phyloP scores from a whole-genome alignment of 306 rosid species.

The Citrullus mucosospermus region DNA sequence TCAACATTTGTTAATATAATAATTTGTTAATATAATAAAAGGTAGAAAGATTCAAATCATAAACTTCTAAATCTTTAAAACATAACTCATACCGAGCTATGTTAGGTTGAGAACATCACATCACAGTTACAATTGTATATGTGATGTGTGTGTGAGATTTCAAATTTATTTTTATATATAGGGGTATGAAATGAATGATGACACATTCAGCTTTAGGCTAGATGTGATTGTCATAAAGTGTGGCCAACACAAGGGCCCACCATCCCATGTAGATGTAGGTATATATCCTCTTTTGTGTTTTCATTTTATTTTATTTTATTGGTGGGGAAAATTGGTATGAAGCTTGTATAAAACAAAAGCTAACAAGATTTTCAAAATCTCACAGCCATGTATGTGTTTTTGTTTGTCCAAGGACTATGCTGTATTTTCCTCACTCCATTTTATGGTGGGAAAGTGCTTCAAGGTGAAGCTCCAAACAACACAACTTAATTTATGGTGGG shows the following conservation, averaged over 20 bases:
- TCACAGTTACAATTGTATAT: too few relatives aligned
- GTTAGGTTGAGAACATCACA: too few relatives aligned
- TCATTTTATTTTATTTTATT: neutral
- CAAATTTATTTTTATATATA: neutral
- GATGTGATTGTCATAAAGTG: slow-evolving; percentile 3
- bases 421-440: neutral
- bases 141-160: too few relatives aligned
- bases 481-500: neutral
- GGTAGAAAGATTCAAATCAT: too few relatives aligned
- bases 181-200: neutral
- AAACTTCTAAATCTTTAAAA: too few relatives aligned
- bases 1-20: too few relatives aligned
- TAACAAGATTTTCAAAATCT: neutral
- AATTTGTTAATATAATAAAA: too few relatives aligned
- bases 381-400: neutral
- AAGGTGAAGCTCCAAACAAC: neutral
- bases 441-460: neutral
- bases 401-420: neutral
- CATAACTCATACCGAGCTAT: too few relatives aligned
- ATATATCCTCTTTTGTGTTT: neutral
- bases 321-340: neutral
- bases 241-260: slow-evolving; percentile 8
- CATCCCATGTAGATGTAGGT: neutral
- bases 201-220: neutral
- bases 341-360: slow-evolving; percentile 5